These are phyloP conservation scores for Lactifluus subvellereus DNA, from an alignment of 768 basidiomycete species.

Conservation along the genomic window DNA sequence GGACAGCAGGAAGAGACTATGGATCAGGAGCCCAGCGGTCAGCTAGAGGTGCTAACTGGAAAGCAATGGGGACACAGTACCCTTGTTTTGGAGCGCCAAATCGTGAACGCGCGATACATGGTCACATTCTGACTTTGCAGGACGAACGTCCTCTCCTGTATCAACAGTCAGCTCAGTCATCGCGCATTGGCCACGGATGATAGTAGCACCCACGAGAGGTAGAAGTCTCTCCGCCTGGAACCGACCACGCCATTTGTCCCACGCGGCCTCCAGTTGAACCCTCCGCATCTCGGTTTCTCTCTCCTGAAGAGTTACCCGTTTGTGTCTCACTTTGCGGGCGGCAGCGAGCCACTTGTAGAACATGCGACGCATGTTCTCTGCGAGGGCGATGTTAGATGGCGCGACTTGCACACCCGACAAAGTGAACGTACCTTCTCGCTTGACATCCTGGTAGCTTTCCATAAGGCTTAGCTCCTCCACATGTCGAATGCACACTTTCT, in stretches of 20 bases:
- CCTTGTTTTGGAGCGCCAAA: conserved; percentile 72
- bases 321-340: conserved; percentile 54
- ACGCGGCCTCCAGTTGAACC: conserved; percentile 46
- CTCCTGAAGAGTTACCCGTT: conserved; percentile 51
- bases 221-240: conserved; percentile 60
- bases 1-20: conserved; percentile 74
- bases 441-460: conserved; percentile 77
- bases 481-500: conserved; percentile 51
- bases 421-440: conserved; percentile 57
- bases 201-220: conserved; percentile 46
- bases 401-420: background rate
- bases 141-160: conserved; percentile 47
- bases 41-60: background rate
- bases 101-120: conserved; percentile 60
- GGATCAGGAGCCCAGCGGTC: conserved; percentile 15
- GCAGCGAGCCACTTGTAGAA: conserved; percentile 67
- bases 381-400: background rate
- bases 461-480: conserved; percentile 71
- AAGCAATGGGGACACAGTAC: conserved; percentile 32
- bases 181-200: too few relatives aligned
- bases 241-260: conserved; percentile 78
- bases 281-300: conserved; percentile 59
- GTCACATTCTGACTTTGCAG: conserved; percentile 54
- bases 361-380: conserved; percentile 61
- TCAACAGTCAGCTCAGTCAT: conserved; percentile 4